phyloP scores from a whole-genome alignment of 129 eudicot species.

The Saussurea involucrata region DNA sequence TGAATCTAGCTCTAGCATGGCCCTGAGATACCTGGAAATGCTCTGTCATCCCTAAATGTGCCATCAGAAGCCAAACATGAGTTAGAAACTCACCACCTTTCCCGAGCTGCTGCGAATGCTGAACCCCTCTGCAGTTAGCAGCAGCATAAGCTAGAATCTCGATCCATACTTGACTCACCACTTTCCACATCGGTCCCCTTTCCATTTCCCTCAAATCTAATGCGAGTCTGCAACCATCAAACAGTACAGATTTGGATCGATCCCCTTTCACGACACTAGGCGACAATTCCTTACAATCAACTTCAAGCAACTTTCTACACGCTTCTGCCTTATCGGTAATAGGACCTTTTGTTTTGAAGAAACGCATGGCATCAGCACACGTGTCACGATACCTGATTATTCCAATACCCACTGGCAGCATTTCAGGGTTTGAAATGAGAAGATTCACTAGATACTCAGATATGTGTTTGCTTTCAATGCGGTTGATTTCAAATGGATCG shows the following conservation, averaged over 20 bases:
- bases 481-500: background rate
- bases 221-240: constrained; percentile 52
- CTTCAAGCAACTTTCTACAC: constrained; percentile 38
- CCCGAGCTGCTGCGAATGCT: constrained; percentile 50
- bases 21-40: constrained; percentile 59
- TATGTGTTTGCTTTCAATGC: constrained; percentile 36
- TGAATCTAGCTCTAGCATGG: constrained; percentile 63
- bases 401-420: constrained; percentile 53
- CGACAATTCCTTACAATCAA: constrained; percentile 30
- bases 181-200: constrained; percentile 26
- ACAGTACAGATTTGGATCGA: constrained; percentile 45
- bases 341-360: constrained; percentile 25
- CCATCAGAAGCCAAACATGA: constrained; percentile 75
- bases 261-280: constrained; percentile 54
- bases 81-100: constrained; percentile 59
- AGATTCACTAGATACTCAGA: constrained; percentile 49
- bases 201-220: constrained; percentile 22
- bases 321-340: constrained; percentile 17
- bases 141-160: constrained; percentile 48
- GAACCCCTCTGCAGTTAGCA: constrained; percentile 37
- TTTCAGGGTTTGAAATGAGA: constrained; percentile 36
- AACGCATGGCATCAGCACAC: constrained; percentile 45
- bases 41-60: constrained; percentile 58
- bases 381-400: constrained; percentile 49
- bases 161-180: constrained; percentile 47